Conservation (phyloP, 2,329 filamentous ascomycete genomes). For the Blumeriella jaapii region DNA sequence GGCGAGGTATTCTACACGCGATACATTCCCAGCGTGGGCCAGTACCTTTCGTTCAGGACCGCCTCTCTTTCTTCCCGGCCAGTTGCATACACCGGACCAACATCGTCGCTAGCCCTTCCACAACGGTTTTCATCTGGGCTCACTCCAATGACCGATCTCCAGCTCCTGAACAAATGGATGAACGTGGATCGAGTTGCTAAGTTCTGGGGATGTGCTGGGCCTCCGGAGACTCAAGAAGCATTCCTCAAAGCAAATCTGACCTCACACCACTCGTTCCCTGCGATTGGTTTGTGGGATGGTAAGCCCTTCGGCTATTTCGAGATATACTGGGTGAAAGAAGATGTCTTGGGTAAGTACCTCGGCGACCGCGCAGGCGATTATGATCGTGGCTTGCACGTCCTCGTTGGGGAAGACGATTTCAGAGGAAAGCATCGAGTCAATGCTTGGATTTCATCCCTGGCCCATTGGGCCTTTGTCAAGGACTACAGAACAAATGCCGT, state of each 20-base stretch:
- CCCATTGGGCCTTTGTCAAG: constrained; percentile 73
- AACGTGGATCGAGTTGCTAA: constrained; percentile 68
- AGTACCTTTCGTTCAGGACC: constrained; percentile 82
- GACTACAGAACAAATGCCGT: constrained; percentile 75
- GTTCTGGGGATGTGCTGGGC: constrained; percentile 69
- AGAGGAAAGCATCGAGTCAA: constrained; percentile 65
- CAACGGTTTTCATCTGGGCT: too few species aligned
- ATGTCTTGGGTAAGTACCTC: constrained; percentile 62
- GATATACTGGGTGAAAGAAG: constrained; percentile 97
- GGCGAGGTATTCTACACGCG: constrained; percentile 86
- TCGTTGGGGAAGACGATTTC: constrained; percentile 89
- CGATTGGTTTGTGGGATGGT: constrained; percentile 87
- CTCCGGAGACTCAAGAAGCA: constrained; percentile 42
- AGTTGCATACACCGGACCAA: constrained; percentile 52
- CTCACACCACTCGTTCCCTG: constrained; percentile 71
- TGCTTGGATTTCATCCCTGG: constrained; percentile 71
- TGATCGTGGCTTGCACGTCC: constrained; percentile 77
- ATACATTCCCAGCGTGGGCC: constrained; percentile 67
- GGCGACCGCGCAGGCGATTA: constrained; percentile 61
- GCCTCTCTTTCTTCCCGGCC: constrained; percentile 57
- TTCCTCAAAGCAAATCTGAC: constrained; percentile 58
- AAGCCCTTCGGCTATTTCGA: constrained; percentile 96
- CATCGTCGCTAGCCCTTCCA: constrained; percentile 19
- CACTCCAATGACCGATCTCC: constrained; percentile 39
- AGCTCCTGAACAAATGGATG: constrained; percentile 79